These are phyloP conservation scores for Halophytophthora batemanensis DNA, from an alignment of 352 stramenopile species.

Conservation along the genomic window DNA sequence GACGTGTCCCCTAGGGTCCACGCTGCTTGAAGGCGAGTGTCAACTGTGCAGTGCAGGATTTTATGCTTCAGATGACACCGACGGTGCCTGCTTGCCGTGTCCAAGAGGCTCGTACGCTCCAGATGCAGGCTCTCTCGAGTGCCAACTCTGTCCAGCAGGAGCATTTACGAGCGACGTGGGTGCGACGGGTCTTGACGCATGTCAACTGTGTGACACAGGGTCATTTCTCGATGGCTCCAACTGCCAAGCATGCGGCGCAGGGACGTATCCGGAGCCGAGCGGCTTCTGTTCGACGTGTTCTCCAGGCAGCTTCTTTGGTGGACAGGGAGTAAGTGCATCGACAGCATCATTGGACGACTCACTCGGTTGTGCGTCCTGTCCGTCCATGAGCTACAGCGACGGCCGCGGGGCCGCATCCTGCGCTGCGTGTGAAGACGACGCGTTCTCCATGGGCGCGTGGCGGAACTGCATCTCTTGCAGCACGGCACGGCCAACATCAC, in stretches of 20 bases:
- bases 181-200: constrained; percentile 25
- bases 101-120: constrained; percentile 37
- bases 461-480: constrained; percentile 50
- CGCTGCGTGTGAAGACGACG: constrained; percentile 25
- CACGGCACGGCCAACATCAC: constrained; percentile 9
- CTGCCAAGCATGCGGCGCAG: constrained; percentile 23
- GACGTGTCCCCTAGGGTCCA: constrained; percentile 27
- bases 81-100: constrained; percentile 41
- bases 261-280: constrained; percentile 25
- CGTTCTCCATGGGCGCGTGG: constrained; percentile 56
- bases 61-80: constrained; percentile 27
- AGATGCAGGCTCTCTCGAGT: constrained; percentile 17
- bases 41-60: constrained; percentile 33
- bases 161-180: constrained; percentile 30
- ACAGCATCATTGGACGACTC: constrained; percentile 4
- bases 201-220: constrained; percentile 25
- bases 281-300: constrained; percentile 40
- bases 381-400: constrained; percentile 36
- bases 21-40: constrained; percentile 22
- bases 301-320: constrained; percentile 39
- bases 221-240: constrained; percentile 28
- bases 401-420: constrained; percentile 28
- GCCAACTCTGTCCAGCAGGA: constrained; percentile 29
- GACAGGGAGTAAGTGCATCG: background rate
- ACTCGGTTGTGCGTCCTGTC: constrained; percentile 36